Evolutionary conservation across 192 early-diverging fungal species (phyloP).

Genomic region (Dimargaris xerosporica): DNA sequence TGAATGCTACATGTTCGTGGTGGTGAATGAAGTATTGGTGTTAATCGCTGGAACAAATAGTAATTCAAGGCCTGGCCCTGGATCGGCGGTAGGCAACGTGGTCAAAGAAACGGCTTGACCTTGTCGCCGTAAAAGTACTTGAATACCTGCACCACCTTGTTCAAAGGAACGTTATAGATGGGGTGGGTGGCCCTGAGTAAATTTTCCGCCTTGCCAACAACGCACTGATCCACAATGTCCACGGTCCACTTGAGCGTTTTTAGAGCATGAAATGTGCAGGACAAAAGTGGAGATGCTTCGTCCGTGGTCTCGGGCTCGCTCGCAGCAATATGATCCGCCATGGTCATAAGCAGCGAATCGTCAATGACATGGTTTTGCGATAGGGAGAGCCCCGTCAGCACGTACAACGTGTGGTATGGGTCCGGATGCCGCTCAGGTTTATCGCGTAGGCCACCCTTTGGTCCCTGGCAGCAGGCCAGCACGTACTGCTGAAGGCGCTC

Average conservation of each 20-base stretch:
- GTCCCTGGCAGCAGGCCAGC: constrained; percentile 67
- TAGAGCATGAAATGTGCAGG: neutral
- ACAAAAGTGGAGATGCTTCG: neutral
- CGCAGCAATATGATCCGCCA: neutral
- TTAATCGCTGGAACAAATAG: no score
- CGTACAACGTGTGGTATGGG: constrained; percentile 92
- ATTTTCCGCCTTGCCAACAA: neutral
- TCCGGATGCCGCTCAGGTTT: constrained; percentile 86
- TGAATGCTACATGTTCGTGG: no score
- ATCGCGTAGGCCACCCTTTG: constrained; percentile 69
- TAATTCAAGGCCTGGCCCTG: no score
- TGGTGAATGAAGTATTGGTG: no score
- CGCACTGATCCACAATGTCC: neutral
- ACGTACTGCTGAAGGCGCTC: constrained; percentile 75
- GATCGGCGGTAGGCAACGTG: no score
- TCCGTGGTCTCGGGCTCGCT: neutral
- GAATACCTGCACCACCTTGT: neutral
- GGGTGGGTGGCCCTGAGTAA: neutral
- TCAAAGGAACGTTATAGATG: neutral
- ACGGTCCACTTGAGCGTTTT: neutral
- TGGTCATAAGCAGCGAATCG: neutral
- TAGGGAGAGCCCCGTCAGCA: constrained; percentile 68
- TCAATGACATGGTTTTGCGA: constrained; percentile 53
- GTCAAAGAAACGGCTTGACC: neutral
- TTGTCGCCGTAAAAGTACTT: constrained; percentile 4